Conservation (phyloP, 371 early-diverging fungal genomes). For the Apophysomyces variabilis region DNA sequence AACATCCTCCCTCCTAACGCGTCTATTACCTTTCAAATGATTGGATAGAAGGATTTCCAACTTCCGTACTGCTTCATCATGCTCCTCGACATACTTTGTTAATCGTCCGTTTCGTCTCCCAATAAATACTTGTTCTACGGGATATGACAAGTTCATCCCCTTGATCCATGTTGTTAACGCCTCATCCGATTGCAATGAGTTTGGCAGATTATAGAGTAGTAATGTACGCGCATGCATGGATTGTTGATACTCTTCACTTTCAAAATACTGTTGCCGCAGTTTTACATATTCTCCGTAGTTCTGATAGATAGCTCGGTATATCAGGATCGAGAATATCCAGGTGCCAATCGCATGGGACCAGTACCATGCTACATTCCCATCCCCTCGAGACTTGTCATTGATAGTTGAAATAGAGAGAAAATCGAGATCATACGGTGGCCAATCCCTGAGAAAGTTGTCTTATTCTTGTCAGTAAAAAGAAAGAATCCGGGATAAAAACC, state of each 20-base stretch:
- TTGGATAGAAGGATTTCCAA: constrained; percentile 70
- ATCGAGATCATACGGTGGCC: constrained; percentile 41
- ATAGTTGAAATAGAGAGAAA: constrained; percentile 46
- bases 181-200: constrained; percentile 59
- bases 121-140: constrained; percentile 65
- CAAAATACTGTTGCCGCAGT: constrained; percentile 62
- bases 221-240: constrained; percentile 68
- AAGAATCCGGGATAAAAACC: no score
- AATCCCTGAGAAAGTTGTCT: constrained; percentile 27
- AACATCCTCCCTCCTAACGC: neutral
- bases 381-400: constrained; percentile 36
- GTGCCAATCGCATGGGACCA: constrained; percentile 66
- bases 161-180: constrained; percentile 59
- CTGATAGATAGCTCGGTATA: constrained; percentile 50
- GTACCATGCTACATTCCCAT: constrained; percentile 48
- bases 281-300: constrained; percentile 59
- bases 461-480: neutral
- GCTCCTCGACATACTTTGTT: constrained; percentile 71
- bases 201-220: constrained; percentile 73
- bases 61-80: constrained; percentile 65
- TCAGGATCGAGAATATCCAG: constrained; percentile 59
- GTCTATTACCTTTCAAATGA: constrained; percentile 52
- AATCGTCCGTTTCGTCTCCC: constrained; percentile 72
- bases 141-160: constrained; percentile 46
- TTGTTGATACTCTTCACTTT: constrained; percentile 64